Evolutionary conservation across 805 yeast species (phyloP), one percentile per base, ranked within the genome.

Genomic region (Metschnikowia noctiluminum): DNA sequence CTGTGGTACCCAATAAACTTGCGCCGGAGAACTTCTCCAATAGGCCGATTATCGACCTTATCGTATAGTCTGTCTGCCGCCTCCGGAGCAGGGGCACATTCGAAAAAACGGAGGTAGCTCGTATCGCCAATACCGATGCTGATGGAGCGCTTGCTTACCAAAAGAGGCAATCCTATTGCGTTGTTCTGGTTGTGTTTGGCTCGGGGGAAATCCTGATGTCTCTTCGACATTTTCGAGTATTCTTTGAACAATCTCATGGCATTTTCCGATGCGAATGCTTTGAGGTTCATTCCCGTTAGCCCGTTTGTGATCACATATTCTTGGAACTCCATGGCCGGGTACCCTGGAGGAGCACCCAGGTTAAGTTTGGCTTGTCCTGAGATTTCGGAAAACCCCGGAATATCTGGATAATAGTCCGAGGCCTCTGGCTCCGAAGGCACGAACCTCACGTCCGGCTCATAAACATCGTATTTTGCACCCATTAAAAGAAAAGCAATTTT

Each of bases 111-210:
- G 21, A 50, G 38, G 37, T 37, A 47, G 12, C 37, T 38, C 3
- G 35, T 31, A 16, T 52, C 56, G 10, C 53, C 51, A 9, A 46
- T 7, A 5, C 51, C 50, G 8, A 44, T n/a, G 34, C 40, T 38
- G n/a, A 43, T 28, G 2, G 39, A 34, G 4, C 56, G 44, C 34
- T 50, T 49, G 28, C 40, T 28, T 7, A 52, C 43, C 48, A 52
- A 36, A 28, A 52, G 43, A 2, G 56, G 56, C 35, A 52, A n/a
- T 3, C 53, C 56, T 8, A 42, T 15, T 0, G 53, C 32, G 28
- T 13, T 12, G 34, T 52, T 52, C 34, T 52, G 56, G 39, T 34
- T 39, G 31, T 35, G n/a, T 40, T 52, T 52, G 6, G 53, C 56
- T 12, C 45, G 32, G n/a, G 40, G 35, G 28, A 52, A 52, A 8